phyloP scores from a whole-genome alignment of 345 rosid genomes.

The Citrus hindsii region DNA sequence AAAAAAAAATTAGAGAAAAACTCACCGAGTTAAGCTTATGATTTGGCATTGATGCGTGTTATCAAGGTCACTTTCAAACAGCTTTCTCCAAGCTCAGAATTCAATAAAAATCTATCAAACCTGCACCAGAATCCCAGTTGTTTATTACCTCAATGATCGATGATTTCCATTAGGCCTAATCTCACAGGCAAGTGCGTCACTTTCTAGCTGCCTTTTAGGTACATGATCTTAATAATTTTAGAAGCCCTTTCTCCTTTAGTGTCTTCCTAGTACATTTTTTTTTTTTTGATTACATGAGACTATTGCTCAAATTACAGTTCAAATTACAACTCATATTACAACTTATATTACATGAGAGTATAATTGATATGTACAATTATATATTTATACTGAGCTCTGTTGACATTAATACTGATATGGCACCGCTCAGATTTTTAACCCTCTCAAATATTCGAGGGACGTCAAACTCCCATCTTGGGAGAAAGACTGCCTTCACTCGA shows the following conservation, averaged over 20 bases:
- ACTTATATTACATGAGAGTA: too few species aligned
- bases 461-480: too few species aligned
- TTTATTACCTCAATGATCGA: not conserved
- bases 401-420: too few species aligned
- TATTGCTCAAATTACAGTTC: too few species aligned
- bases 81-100: not conserved
- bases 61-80: not conserved
- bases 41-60: not conserved
- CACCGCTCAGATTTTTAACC: too few species aligned
- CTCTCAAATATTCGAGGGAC: too few species aligned
- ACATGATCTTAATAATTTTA: not conserved
- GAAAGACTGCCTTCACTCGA: too few species aligned
- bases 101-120: not conserved
- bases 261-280: conserved; percentile 3
- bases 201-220: not conserved
- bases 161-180: not conserved
- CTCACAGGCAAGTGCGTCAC: not conserved
- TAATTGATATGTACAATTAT: too few species aligned
- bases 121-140: not conserved
- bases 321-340: too few species aligned
- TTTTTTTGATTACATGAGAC: too few species aligned
- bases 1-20: too few species aligned
- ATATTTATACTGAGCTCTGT: too few species aligned
- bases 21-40: not conserved
- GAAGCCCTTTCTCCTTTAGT: not conserved